Evolutionary conservation across 768 basidiomycete genomes (phyloP).

Genomic region (Cystobasidium ongulense): DNA sequence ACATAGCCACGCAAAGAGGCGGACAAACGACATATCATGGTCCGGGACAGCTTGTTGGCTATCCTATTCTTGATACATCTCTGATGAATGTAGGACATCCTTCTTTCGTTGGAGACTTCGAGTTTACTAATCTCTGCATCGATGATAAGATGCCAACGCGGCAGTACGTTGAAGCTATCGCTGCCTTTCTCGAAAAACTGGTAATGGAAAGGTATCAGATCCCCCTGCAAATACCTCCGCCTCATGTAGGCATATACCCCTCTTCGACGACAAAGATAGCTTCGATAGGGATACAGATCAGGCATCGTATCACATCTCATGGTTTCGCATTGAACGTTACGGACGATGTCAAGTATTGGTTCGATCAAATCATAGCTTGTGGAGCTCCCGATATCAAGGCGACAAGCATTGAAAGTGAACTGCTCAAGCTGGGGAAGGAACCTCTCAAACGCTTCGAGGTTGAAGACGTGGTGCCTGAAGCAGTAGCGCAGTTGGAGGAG

Average conservation of each 20-base stretch:
- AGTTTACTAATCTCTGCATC: not conserved
- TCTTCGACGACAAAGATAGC: constrained; percentile 72
- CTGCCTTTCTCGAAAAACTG: constrained; percentile 61
- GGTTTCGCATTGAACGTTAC: constrained; percentile 92
- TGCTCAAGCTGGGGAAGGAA: not conserved
- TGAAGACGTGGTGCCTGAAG: constrained; percentile 23
- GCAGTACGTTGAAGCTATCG: constrained; percentile 76
- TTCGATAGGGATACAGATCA: constrained; percentile 92
- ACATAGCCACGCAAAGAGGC: constrained; percentile 69
- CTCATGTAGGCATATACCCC: constrained; percentile 85
- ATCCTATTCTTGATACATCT: constrained; percentile 83
- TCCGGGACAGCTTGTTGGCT: constrained; percentile 92
- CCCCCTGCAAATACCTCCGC: constrained; percentile 53
- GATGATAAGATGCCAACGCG: constrained; percentile 51
- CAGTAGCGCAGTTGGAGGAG: constrained; percentile 15
- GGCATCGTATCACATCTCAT: constrained; percentile 87
- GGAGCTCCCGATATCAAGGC: constrained; percentile 76
- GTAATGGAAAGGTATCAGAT: constrained; percentile 48
- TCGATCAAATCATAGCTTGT: constrained; percentile 79
- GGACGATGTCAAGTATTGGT: constrained; percentile 71
- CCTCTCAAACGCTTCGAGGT: not conserved
- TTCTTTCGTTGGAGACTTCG: not conserved
- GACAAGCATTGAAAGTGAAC: constrained; percentile 47
- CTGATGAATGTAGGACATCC: constrained; percentile 58
- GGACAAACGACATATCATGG: constrained; percentile 96